A percentile compares a stretch with the other conserved stretches of the same genome.
These are phyloP conservation scores for Golovinomyces cichoracearum DNA, from an alignment of 2,329 filamentous ascomycete species.

Conservation along the genomic window DNA sequence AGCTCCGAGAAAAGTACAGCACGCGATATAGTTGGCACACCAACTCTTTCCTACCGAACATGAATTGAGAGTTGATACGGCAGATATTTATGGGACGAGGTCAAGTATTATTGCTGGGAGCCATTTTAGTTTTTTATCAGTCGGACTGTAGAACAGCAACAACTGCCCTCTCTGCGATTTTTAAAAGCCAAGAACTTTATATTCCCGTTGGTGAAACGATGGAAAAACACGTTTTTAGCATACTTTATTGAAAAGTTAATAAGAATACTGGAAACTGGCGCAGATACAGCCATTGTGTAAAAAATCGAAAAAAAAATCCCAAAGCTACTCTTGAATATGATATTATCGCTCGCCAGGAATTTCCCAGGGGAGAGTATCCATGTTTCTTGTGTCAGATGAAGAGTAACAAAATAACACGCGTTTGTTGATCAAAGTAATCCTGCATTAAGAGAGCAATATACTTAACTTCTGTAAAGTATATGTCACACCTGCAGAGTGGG, in stretches of 20 bases:
- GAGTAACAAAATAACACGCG: neutral
- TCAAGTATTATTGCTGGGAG: too few species aligned
- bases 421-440: neutral
- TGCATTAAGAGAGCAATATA: neutral
- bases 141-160: too few species aligned
- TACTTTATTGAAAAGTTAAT: neutral
- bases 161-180: too few species aligned
- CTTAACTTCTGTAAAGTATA: neutral
- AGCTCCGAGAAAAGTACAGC: too few species aligned
- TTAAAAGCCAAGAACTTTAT: neutral
- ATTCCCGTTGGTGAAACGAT: too few species aligned
- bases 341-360: neutral
- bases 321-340: neutral
- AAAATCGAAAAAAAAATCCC: neutral
- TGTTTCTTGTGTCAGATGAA: neutral
- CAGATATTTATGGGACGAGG: too few species aligned
- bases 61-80: too few species aligned
- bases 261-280: neutral
- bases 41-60: too few species aligned
- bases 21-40: too few species aligned
- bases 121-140: too few species aligned
- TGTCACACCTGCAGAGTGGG: neutral
- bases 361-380: neutral
- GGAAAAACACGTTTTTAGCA: too few species aligned
- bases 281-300: neutral